phyloP scores from a whole-genome alignment of 179 eudicot genomes.

The Drosera spatulata region DNA sequence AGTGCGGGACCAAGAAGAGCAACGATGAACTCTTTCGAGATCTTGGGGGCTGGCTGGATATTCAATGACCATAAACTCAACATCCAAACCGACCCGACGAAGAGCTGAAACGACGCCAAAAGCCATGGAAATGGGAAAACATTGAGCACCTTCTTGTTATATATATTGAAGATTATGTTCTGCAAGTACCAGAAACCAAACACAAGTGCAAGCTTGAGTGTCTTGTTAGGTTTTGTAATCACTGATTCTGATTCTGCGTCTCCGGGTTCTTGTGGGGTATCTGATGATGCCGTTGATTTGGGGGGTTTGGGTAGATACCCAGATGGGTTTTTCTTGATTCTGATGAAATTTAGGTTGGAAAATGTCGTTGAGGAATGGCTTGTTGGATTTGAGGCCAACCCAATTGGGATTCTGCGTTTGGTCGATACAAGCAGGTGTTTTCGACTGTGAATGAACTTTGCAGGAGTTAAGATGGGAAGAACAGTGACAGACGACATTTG shows the following conservation, averaged over 20 bases:
- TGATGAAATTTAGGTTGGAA: background rate
- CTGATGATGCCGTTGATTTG: constrained; percentile 21
- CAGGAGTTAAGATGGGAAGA: no score
- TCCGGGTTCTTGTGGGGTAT: constrained; percentile 26
- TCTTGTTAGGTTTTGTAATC: constrained; percentile 26
- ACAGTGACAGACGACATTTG: no score
- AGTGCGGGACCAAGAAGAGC: constrained; percentile 82
- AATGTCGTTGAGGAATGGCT: constrained; percentile 8
- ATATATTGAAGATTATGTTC: constrained; percentile 68
- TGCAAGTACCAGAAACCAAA: constrained; percentile 86
- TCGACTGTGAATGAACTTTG: no score
- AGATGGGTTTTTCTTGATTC: no score
- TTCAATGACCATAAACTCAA: constrained; percentile 50
- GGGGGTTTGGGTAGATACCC: no score
- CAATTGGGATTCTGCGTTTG: background rate
- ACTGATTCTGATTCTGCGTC: constrained; percentile 14
- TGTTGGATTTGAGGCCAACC: constrained; percentile 9
- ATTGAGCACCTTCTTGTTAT: constrained; percentile 62
- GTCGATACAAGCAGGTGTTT: no score
- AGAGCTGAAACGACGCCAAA: constrained; percentile 76
- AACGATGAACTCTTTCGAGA: constrained; percentile 54
- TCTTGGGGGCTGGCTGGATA: constrained; percentile 65
- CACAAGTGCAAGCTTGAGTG: constrained; percentile 42
- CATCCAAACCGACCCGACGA: constrained; percentile 79
- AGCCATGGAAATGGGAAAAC: constrained; percentile 85